Base-by-base conservation (phyloP, 2,329 filamentous ascomycete species). In the Knufia fluminis region DNA sequence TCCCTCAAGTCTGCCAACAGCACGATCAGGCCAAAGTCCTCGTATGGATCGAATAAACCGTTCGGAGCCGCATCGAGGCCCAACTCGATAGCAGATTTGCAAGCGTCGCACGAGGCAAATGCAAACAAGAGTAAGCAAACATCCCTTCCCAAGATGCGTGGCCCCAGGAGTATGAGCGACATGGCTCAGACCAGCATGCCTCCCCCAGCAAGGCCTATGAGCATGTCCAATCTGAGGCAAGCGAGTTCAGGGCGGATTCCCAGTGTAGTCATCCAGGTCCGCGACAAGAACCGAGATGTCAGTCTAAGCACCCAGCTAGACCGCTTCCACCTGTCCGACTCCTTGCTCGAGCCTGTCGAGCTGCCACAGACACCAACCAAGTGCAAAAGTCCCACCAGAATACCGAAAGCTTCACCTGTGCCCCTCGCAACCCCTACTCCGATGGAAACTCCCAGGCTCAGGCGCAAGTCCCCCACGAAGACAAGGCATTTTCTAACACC, bases 401-500 rank as follows among this genome's bases (percentile, higher is more conserved):
- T 58, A 26, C 57, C 57, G 20, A 48, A 44, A 26, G 52, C 53
- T 31, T 52, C 51, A n/a, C 57, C 46, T 22, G 58, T 20, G 24
- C 45, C 39, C 33, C 54, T 39, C 26, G 56, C 63, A 62, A 51
- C 74, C 52, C 54, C 52, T 48, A 51, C 53, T 57, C 61, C 49
- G 51, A 53, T 41, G 53, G 48, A 58, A 57, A 70, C 71, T 52
- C 67, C 57, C 31, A 59, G 54, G 45, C 40, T 46, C 16, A 57
- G 50, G 49, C 54, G 52, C 33, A 63, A 57, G 52, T 56, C 60
- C 52, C 57, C 52, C 57, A 64, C 22, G 23, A 48, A 63, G 42
- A 75, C 77, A 56, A 65, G 64, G 12, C 17, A 64, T 1, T 90
- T 76, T 71, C 72, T 91, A 61, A 83, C 77, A 57, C 85, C 82